Conservation (phyloP, 768 basidiomycete species). For the Lactifluus subvellereus region DNA sequence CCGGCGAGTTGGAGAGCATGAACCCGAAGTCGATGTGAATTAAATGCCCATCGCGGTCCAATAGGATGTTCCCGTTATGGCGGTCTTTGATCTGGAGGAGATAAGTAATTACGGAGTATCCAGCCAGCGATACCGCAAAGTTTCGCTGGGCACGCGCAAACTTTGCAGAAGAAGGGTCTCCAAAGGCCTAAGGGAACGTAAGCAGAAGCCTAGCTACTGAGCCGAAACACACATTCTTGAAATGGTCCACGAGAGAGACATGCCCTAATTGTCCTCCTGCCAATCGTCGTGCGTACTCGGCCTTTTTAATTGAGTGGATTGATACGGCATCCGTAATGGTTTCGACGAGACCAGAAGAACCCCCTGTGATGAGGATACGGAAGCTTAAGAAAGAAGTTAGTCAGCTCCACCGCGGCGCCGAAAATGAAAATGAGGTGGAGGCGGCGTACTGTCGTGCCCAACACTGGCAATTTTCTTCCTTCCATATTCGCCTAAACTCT, state of each 20-base stretch:
- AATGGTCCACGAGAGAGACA: conserved; percentile 90
- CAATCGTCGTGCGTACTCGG: conserved; percentile 87
- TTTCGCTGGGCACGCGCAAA: conserved; percentile 88
- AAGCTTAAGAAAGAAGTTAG: conserved; percentile 50
- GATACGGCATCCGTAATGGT: conserved; percentile 98
- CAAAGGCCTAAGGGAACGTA: conserved; percentile 63
- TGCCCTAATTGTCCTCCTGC: conserved; percentile 76
- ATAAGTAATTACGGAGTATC: conserved; percentile 94
- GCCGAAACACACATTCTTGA: conserved; percentile 57
- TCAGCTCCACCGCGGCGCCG: not conserved
- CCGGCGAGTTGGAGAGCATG: conserved; percentile 94
- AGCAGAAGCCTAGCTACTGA: not conserved
- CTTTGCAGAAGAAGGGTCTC: conserved; percentile 79
- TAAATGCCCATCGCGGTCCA: conserved; percentile 91
- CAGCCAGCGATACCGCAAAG: conserved; percentile 94
- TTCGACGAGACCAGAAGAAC: conserved; percentile 89
- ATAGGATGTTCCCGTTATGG: conserved; percentile 96
- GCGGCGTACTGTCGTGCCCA: conserved; percentile 82
- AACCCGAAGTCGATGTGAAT: conserved; percentile 99
- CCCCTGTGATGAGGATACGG: conserved; percentile 92
- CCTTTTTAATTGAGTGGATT: conserved; percentile 99
- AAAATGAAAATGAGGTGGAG: not conserved
- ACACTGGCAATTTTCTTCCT: conserved; percentile 85
- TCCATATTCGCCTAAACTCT: conserved; percentile 92
- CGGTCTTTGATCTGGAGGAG: conserved; percentile 97